These are phyloP conservation scores for Pyrenula massariospora DNA, from an alignment of 495 filamentous ascomycete species.

Conservation along the genomic window DNA sequence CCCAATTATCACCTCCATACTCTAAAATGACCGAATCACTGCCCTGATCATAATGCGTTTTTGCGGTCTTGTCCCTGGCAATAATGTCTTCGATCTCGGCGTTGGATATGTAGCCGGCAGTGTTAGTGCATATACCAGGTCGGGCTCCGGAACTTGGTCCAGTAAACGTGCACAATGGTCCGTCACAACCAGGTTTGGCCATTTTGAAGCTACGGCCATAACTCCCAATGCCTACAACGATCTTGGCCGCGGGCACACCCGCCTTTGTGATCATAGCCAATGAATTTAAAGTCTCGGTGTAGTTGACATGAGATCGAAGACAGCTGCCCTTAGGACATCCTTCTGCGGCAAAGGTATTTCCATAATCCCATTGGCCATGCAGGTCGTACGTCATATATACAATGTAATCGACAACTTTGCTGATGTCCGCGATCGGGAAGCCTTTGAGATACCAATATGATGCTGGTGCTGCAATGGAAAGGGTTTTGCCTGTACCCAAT, in stretches of 20 bases:
- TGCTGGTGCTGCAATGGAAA: conserved; percentile 13
- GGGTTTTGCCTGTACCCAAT: conserved; percentile 7
- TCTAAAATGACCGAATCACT: conserved; percentile 26
- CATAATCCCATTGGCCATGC: conserved; percentile 25
- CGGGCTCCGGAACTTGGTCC: conserved; percentile 9
- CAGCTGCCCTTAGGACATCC: conserved; percentile 27
- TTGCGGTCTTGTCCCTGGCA: neutral
- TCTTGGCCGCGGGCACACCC: conserved; percentile 24
- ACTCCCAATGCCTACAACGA: conserved; percentile 24
- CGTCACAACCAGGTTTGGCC: conserved; percentile 14
- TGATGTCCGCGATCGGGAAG: conserved; percentile 16
- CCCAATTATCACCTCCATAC: conserved; percentile 30
- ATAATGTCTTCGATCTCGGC: conserved; percentile 8
- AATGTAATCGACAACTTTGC: conserved; percentile 18
- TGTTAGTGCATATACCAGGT: conserved; percentile 8
- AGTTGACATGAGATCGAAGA: conserved; percentile 29
- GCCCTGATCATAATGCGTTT: conserved; percentile 3
- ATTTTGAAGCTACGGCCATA: conserved; percentile 30
- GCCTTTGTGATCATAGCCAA: conserved; percentile 40
- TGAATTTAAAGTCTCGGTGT: conserved; percentile 25
- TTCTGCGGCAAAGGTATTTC: conserved; percentile 5
- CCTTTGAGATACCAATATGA: conserved; percentile 24
- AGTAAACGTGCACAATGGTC: conserved; percentile 13
- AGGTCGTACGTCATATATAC: conserved; percentile 27
- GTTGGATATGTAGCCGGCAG: conserved; percentile 15